Evolutionary conservation across 768 basidiomycete species (phyloP), one percentile per base, ranked within the genome.

Genomic region (Suillus alpinus): DNA sequence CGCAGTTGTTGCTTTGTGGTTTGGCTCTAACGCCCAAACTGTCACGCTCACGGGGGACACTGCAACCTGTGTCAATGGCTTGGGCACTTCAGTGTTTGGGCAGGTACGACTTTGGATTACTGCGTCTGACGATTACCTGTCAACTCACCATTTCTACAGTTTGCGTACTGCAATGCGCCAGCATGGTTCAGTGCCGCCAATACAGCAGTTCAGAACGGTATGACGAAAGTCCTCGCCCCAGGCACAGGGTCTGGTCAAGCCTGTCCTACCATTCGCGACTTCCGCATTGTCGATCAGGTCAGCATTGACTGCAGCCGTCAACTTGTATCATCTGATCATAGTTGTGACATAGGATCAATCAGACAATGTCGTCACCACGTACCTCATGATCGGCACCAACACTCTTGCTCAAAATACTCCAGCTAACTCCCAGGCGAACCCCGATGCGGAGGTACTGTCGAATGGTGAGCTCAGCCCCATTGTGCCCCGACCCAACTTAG

Each of bases 321-420:
- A 32, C 57, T 32, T 9, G 32, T 26, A 3, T 16, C 46, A 12
- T 16, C 23, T 29, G 23, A 20, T 60, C 41, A 64, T 36, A 6
- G 3, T 20, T 36, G 43, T 32, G 6, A 47, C 29, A 53, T 26
- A 70, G 70, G 69, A 70, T 62, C 69, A 68, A 66, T 70, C 69
- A 16, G 69, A 70, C 36, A 70, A 70, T 14, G 62, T 72, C 2
- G 31, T 72, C 20, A 72, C 69, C 12, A 70, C 69, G 31, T 70
- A 70, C 60, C 70, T 72, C 34, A 53, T 70, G 7, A 59, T 72
- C 23, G 59, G 57, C 1, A 32, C 26, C 2, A 61, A 72, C 23
- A 72, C 70, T 3, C 66, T 70, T 20, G 64, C 68, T 3, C 69
- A 70, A 51, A 70, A 70, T 7, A 72, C 70, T 29, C 69, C 69